Evolutionary conservation across 345 rosid genomes (phyloP).

Genomic region (Eucalyptus erythrocorys): DNA sequence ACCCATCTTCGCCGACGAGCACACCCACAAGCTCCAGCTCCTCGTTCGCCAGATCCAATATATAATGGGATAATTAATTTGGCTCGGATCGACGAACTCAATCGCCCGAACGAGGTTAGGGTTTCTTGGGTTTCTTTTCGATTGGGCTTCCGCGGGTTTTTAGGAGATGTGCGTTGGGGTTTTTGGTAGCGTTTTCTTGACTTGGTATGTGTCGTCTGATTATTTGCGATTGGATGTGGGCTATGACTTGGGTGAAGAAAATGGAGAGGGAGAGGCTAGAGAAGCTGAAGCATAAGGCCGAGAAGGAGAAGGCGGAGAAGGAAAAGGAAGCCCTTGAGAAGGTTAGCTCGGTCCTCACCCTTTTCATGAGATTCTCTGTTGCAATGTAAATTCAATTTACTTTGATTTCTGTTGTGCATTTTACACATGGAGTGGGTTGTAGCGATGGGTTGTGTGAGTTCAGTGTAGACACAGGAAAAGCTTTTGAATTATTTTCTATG

Average conservation of each 20-base stretch:
- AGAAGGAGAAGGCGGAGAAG: slow-evolving; percentile 32
- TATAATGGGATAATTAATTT: too few relatives aligned
- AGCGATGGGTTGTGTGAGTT: not conserved
- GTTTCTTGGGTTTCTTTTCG: too few relatives aligned
- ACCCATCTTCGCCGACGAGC: too few relatives aligned
- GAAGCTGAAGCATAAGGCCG: slow-evolving; percentile 42
- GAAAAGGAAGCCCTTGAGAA: slow-evolving; percentile 32
- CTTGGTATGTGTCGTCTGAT: not conserved
- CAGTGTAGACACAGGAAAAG: not conserved
- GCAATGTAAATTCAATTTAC: not conserved
- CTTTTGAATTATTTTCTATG: too few relatives aligned
- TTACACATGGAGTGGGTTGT: not conserved
- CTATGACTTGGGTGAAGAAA: slow-evolving; percentile 31
- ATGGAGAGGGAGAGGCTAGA: slow-evolving; percentile 68
- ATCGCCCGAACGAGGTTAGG: too few relatives aligned
- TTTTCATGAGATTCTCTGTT: not conserved
- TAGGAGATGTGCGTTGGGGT: not conserved
- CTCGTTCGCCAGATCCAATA: too few relatives aligned
- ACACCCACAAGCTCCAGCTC: too few relatives aligned
- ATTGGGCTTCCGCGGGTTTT: too few relatives aligned
- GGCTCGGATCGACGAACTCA: too few relatives aligned
- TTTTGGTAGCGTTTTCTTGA: not conserved
- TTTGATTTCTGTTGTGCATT: not conserved
- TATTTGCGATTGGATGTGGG: not conserved
- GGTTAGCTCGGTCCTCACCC: slow-evolving; percentile 9